Evolutionary conservation across 2,329 filamentous ascomycete genomes (phyloP).

Genomic region (Coleophoma cylindrospora): DNA sequence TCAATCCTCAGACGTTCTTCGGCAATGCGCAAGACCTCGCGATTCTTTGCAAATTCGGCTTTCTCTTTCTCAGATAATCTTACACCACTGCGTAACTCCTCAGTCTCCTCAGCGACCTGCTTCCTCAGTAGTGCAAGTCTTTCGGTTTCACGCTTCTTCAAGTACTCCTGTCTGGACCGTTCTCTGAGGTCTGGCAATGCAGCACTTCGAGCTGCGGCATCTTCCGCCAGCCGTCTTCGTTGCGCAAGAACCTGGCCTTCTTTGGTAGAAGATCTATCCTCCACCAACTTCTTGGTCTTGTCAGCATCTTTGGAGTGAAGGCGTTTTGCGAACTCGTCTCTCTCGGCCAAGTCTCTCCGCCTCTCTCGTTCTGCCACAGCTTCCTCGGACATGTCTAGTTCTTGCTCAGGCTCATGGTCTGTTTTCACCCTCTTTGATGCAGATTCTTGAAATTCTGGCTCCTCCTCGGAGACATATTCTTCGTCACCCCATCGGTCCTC

Average conservation of each 20-base stretch:
- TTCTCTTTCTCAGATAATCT: conserved; percentile 73
- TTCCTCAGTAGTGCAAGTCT: conserved; percentile 79
- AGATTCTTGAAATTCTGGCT: conserved; percentile 61
- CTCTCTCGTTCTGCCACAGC: conserved; percentile 52
- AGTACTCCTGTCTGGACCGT: conserved; percentile 83
- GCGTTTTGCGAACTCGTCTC: conserved; percentile 75
- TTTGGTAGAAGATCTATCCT: conserved; percentile 50
- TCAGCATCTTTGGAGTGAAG: conserved; percentile 67
- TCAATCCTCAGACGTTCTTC: conserved; percentile 85
- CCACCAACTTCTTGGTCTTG: conserved; percentile 63
- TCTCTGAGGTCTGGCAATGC: conserved; percentile 78
- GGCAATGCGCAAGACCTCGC: conserved; percentile 74
- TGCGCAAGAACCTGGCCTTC: conserved; percentile 53
- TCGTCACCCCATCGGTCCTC: conserved; percentile 83
- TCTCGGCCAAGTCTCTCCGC: conserved; percentile 65
- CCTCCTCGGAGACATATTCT: conserved; percentile 48
- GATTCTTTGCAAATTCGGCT: conserved; percentile 83
- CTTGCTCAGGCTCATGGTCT: conserved; percentile 45
- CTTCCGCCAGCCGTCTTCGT: conserved; percentile 59
- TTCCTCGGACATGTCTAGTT: conserved; percentile 54
- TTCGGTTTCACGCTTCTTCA: conserved; percentile 88
- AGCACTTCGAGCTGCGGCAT: conserved; percentile 60
- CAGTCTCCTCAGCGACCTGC: conserved; percentile 84
- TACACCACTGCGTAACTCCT: conserved; percentile 72
- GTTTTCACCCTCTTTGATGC: conserved; percentile 67